phyloP scores from a whole-genome alignment of 2,329 filamentous ascomycete species.

The Cladorrhinum sp. region DNA sequence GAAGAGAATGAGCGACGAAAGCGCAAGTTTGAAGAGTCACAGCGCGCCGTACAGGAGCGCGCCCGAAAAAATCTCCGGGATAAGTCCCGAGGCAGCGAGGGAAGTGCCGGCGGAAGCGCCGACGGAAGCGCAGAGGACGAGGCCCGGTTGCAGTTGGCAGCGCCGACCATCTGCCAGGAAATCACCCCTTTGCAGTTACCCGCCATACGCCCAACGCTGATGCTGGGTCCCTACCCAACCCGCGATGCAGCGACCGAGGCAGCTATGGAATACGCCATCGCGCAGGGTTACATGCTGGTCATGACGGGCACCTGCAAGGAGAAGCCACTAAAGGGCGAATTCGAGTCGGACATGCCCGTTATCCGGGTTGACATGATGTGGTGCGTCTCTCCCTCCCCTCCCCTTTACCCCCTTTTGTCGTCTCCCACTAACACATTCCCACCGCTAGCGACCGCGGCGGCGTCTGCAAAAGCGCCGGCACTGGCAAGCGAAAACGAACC shows the following conservation, averaged over 20 bases:
- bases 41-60: background rate
- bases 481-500: slow-evolving; percentile 21
- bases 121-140: background rate
- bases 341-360: slow-evolving; percentile 7
- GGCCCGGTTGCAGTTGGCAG: background rate
- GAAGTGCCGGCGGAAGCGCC: background rate
- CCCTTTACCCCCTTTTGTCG: too few species aligned
- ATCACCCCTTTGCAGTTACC: slow-evolving; percentile 20
- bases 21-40: background rate
- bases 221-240: slow-evolving; percentile 24
- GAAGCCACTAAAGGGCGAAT: slow-evolving; percentile 16
- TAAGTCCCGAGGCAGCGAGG: background rate
- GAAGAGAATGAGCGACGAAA: background rate
- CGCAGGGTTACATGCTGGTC: slow-evolving; percentile 25
- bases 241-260: slow-evolving; percentile 15
- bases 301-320: slow-evolving; percentile 16
- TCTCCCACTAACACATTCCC: background rate
- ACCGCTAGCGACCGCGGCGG: slow-evolving; percentile 19
- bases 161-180: slow-evolving; percentile 15
- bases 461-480: slow-evolving; percentile 21
- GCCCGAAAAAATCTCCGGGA: background rate
- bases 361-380: slow-evolving; percentile 24
- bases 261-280: slow-evolving; percentile 23
- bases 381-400: background rate
- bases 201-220: slow-evolving; percentile 17